Evolutionary conservation across 2,329 filamentous ascomycete genomes (phyloP).

Genomic region (Aspergillus sp.): DNA sequence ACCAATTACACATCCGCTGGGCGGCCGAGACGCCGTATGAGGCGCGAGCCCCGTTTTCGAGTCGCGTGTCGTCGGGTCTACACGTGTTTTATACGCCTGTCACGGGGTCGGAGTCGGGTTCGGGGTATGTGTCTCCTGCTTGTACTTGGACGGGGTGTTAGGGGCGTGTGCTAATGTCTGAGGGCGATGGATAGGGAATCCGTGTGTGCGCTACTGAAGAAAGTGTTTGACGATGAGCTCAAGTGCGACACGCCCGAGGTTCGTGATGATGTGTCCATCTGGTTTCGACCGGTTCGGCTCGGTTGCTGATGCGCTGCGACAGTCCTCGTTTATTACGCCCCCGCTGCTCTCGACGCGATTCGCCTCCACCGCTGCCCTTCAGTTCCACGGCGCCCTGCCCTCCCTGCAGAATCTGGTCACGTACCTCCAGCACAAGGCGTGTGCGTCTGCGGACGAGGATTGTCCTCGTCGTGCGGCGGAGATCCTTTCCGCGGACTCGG

Average conservation of each 20-base stretch:
- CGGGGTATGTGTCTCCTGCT: constrained; percentile 28
- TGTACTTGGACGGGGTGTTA: constrained; percentile 1
- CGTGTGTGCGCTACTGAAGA: constrained; percentile 60
- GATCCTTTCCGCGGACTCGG: constrained; percentile 56
- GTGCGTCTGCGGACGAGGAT: constrained; percentile 45
- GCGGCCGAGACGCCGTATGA: constrained; percentile 59
- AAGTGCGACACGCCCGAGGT: constrained; percentile 57
- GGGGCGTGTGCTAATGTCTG: not conserved
- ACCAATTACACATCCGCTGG: constrained; percentile 80
- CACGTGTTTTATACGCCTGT: constrained; percentile 73
- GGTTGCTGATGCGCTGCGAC: constrained; percentile 24
- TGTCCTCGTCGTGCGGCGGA: constrained; percentile 53
- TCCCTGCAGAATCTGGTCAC: constrained; percentile 55
- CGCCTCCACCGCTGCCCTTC: constrained; percentile 61
- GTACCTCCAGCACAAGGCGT: constrained; percentile 56
- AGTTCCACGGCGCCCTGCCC: constrained; percentile 69
- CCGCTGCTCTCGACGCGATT: constrained; percentile 59
- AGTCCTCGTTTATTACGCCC: constrained; percentile 59
- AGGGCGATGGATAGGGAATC: constrained; percentile 37
- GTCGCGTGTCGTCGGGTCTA: constrained; percentile 74
- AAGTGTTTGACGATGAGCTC: constrained; percentile 54
- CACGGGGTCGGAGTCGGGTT: not conserved
- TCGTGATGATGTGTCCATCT: constrained; percentile 11
- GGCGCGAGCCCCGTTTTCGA: constrained; percentile 67
- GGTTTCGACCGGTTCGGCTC: not conserved